These are phyloP conservation scores for Candida michaelii DNA, from an alignment of 805 yeast genomes.

Conservation along the genomic window DNA sequence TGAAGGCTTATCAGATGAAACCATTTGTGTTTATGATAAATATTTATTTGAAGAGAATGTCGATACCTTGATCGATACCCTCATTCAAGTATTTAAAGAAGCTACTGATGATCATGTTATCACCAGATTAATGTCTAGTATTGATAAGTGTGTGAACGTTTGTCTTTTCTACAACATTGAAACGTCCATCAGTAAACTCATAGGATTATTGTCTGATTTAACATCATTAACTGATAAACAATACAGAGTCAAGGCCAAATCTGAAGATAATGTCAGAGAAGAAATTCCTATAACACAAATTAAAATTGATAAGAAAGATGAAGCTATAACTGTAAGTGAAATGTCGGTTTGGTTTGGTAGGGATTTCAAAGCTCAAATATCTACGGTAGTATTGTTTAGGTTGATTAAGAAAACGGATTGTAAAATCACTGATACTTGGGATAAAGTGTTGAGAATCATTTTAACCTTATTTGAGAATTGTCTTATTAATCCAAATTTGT, in stretches of 20 bases:
- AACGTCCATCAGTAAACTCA: constrained; percentile 60
- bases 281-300: constrained; percentile 47
- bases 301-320: constrained; percentile 52
- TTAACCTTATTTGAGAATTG: constrained; percentile 71
- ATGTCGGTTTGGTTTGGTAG: constrained; percentile 81
- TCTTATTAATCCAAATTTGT: constrained; percentile 60
- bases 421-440: constrained; percentile 59
- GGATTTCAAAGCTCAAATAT: constrained; percentile 88
- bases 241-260: constrained; percentile 17
- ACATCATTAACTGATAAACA: constrained; percentile 55
- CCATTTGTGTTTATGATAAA: constrained; percentile 61
- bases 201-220: constrained; percentile 64
- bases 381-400: constrained; percentile 82
- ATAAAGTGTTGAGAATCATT: constrained; percentile 55
- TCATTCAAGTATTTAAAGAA: constrained; percentile 76
- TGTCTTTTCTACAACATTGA: constrained; percentile 63
- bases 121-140: constrained; percentile 80
- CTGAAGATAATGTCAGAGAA: constrained; percentile 34
- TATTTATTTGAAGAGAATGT: constrained; percentile 66
- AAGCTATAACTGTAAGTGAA: constrained; percentile 73
- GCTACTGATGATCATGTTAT: constrained; percentile 90
- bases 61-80: constrained; percentile 64
- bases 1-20: constrained; percentile 17
- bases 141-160: constrained; percentile 80
- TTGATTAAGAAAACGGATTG: constrained; percentile 61